Base-by-base conservation (phyloP, 768 basidiomycete species). In the Mycena vitilis region DNA sequence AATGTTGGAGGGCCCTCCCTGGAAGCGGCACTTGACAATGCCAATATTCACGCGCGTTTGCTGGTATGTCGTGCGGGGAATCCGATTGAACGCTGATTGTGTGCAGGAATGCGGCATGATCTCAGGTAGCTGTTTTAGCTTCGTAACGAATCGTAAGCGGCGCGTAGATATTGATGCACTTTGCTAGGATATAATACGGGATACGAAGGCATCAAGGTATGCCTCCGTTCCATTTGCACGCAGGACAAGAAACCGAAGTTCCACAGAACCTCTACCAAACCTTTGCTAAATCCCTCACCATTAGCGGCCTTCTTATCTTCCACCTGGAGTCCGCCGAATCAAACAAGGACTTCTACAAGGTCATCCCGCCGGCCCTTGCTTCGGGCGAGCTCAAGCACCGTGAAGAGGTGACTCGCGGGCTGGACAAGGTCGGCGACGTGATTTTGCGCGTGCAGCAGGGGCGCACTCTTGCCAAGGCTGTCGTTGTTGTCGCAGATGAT, bases 71-170 rank as follows among this genome's bases (percentile, higher is more conserved):
- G 5, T 5, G 51, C 7, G 1, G 34, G 34, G 15, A 37, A 2
- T 40, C 40, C 7, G 15, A 10, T 40, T 45, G 44, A 16, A 16
- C 4, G 8, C 53, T 54, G 30, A 54, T 20, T 18, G 18, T 4
- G 5, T 20, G 53, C 42, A 59, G 57, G 57, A 45, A 34, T 59
- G 57, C 22, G 57, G 56, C 0, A 59, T 59, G 57, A 59, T 45
- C 42, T 59, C 57, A 18, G 57, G 57, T 36, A n/a, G n/a, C n/a
- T n/a, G n/a, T n/a, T n/a, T n/a, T n/a, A n/a, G n/a, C n/a, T n/a
- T n/a, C n/a, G n/a, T 38, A 44, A 13, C 42, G 38, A 40, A 44
- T 44, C 15, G 15, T 16, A 16, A 16, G 18, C 18, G 15, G 42
- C 42, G 42, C 10, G 8, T 16, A 45, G 37, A 22, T 5, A 57